These are phyloP conservation scores for Melastoma malabathricum DNA, from an alignment of 345 rosid genomes.

Conservation along the genomic window DNA sequence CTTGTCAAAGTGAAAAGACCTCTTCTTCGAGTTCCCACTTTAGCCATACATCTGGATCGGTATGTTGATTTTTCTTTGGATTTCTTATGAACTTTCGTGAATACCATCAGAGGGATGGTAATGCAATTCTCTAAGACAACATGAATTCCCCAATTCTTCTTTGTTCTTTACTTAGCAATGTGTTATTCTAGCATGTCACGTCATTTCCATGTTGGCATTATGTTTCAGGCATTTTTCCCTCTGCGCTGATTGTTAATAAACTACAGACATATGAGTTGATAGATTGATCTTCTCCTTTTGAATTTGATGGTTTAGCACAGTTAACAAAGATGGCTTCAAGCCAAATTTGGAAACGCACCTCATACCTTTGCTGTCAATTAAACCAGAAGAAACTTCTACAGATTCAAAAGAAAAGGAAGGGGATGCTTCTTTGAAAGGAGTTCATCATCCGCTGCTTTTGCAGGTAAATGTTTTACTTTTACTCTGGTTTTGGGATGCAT, in stretches of 20 bases:
- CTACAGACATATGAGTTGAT: conserved; percentile 3
- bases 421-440: conserved; percentile 32
- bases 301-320: conserved; percentile 50
- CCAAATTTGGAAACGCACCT: conserved; percentile 89
- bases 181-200: background rate
- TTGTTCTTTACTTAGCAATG: background rate
- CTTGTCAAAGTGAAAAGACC: conserved; percentile 83
- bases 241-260: background rate
- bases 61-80: conserved; percentile 5
- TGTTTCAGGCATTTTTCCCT: background rate
- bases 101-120: too few relatives aligned
- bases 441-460: conserved; percentile 81
- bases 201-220: background rate
- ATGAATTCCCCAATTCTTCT: background rate
- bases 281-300: conserved; percentile 9
- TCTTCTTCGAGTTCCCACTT: conserved; percentile 67
- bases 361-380: conserved; percentile 57
- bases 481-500: background rate
- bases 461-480: conserved; percentile 30
- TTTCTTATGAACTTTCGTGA: too few relatives aligned
- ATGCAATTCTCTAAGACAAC: too few relatives aligned
- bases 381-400: conserved; percentile 34
- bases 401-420: conserved; percentile 38
- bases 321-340: conserved; percentile 83
- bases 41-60: conserved; percentile 95